Evolutionary conservation across 75 land plant genomes (phyloP).

Genomic region (Azolla pinnata): DNA sequence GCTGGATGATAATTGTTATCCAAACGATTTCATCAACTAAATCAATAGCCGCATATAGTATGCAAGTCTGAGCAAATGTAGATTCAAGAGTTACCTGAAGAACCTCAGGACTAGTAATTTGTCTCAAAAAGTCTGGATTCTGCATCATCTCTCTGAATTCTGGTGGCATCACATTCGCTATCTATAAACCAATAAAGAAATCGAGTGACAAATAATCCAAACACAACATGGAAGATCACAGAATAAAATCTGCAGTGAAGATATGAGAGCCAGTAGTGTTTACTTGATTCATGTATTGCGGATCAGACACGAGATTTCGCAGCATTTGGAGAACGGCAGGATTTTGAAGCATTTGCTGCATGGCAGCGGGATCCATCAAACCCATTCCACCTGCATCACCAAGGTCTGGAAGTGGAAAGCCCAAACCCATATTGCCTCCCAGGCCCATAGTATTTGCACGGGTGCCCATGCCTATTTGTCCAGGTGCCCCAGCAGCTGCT

Average conservation of each 20-base stretch:
- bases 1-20: background rate
- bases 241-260: no score
- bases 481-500: no score
- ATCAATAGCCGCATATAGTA: background rate
- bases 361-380: constrained; percentile 30
- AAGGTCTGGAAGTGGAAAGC: constrained; percentile 37
- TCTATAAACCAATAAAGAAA: background rate
- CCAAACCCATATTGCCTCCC: constrained; percentile 20
- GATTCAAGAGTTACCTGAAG: constrained; percentile 47
- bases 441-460: no score
- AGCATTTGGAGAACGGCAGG: constrained; percentile 71
- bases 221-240: no score
- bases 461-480: no score
- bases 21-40: background rate
- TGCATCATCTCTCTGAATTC: constrained; percentile 90
- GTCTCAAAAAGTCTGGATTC: constrained; percentile 73
- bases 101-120: constrained; percentile 67
- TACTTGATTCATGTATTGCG: constrained; percentile 84
- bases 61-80: background rate
- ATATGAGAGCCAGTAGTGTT: no score
- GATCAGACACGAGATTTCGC: constrained; percentile 74
- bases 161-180: constrained; percentile 51
- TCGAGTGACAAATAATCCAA: background rate
- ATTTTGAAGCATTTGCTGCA: constrained; percentile 78
- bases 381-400: constrained; percentile 34